A percentile compares a stretch with the other conserved stretches of the same genome.
phyloP scores from a whole-genome alignment of 1,284 basidiomycete species.

The Cryptococcus maquisensis region DNA sequence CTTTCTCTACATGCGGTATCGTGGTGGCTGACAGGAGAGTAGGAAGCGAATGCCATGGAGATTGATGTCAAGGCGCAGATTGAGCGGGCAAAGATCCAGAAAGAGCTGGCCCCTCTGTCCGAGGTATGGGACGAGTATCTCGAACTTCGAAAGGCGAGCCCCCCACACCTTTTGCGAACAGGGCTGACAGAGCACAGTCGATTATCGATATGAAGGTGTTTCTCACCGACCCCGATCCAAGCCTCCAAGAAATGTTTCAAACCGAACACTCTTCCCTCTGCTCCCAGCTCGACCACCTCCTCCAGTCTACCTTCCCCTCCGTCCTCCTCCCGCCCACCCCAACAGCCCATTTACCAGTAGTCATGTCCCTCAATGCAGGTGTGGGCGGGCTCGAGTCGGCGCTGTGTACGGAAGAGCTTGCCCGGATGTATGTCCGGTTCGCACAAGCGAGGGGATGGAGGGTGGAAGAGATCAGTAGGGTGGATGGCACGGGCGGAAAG shows the following conservation, averaged over 20 bases:
- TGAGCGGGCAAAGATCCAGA: conserved; percentile 46
- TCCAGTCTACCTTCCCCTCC: conserved; percentile 60
- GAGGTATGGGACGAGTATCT: conserved; percentile 50
- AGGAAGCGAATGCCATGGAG: conserved; percentile 15
- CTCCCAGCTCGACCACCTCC: conserved; percentile 52
- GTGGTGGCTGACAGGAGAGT: background rate
- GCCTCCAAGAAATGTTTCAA: conserved; percentile 68
- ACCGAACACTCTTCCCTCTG: conserved; percentile 63
- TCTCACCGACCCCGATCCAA: conserved; percentile 68
- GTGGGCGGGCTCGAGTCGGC: conserved; percentile 88
- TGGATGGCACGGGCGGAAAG: conserved; percentile 52
- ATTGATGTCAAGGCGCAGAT: conserved; percentile 48
- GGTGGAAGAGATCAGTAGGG: conserved; percentile 41
- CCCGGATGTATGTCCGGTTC: conserved; percentile 77
- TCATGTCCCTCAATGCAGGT: conserved; percentile 87
- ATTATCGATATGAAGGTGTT: conserved; percentile 61
- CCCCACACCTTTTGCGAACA: background rate
- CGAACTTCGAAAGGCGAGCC: conserved; percentile 51
- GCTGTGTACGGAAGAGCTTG: conserved; percentile 73
- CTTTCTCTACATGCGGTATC: background rate
- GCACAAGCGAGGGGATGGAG: conserved; percentile 54
- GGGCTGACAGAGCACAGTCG: conserved; percentile 50
- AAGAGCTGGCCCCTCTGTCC: conserved; percentile 53
- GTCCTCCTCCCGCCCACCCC: conserved; percentile 68
- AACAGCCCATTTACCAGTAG: conserved; percentile 64